Base-by-base conservation (phyloP, 495 filamentous ascomycete genomes). In the Penicillium psychrofluorescens region DNA sequence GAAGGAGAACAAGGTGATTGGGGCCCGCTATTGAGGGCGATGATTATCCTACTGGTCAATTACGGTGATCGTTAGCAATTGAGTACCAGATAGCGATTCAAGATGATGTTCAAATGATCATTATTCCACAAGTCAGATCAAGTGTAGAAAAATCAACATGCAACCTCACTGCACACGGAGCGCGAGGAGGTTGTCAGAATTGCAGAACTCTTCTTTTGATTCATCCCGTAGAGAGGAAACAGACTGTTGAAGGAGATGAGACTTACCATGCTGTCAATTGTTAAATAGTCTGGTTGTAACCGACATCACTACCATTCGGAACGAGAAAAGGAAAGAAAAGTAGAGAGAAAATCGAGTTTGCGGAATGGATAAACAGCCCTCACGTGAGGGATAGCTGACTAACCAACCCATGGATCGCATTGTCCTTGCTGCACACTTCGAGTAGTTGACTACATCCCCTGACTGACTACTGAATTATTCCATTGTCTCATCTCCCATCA, bases 151-250 rank as follows among this genome's bases (percentile, higher is more conserved):
- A 54, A 64, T 77, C 74, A 66, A 72, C 74, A 67, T 50, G 36
- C 65, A 68, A 64, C 66, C 70, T 69, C 71, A 66, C 62, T 27
- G 40, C 36, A 36, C 36, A 38, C 35, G 40, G 13, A 40, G 59
- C 46, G 43, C 36, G 29, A 42, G 68, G 70, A 69, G 70, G 67
- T 59, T 72, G 65, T 78, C 71, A 40, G 71, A 48, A 75, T 77
- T 77, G 75, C 74, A 78, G 74, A 78, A 77, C 65, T 77, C 72
- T 69, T 72, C 47, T 58, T 46, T 53, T 46, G 70, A 64, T 69
- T 78, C 74, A 73, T 66, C 45, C 54, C 42, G 49, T 60, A 14
- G 13, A 43, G 33, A 38, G 13, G 8, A 28, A 43, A 44, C 32
- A 41, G 46, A 12, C 6, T 30, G 28, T 14, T 30, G 5, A 44